Base-by-base conservation (phyloP, 371 early-diverging fungal genomes). In the Rhizopus stolonifer region DNA sequence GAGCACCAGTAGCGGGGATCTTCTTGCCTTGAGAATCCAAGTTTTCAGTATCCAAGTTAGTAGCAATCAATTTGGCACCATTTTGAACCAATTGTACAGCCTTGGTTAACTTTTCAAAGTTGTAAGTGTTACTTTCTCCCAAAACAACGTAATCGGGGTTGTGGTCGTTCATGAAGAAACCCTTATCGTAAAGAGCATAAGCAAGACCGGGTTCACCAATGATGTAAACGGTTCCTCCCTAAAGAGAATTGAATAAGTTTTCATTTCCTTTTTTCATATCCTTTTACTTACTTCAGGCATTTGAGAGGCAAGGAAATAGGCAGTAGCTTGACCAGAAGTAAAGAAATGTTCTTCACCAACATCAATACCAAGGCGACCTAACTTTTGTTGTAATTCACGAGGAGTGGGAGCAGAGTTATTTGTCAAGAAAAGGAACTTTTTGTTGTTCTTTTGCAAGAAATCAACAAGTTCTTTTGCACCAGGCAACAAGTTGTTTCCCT, bases 181-280 rank as follows among this genome's bases (percentile, higher is more conserved):
- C 86, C 58, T 70, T 72, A 44, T 82, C 83, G 52, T 86, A 86
- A 26, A 86, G 69, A 29, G 86, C 79, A 65, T 74, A 80, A n/a
- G 83, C 79, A 39, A 86, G 77, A 55, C 81, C 86, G 32, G 84
- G 82, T 44, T 83, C 86, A 60, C 86, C 86, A 62, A 86, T 80
- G n/a, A 78, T 79, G 54, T 81, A 86, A 39, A 65, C 66, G 25
- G 79, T 81, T 43, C 82, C 79, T 46, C 74, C 81, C 72, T 77
- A 55, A 43, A 36, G 15, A 6, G 6, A 36, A 36, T n/a, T n/a
- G 6, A 14, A 36, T n/a, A 36, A 36, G 36, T 6, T 36, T 36
- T n/a, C 9, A 42, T 22, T 23, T 42, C 9, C 2, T 10, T 22
- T 19, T 22, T 4, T 14, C 15, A n/a, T n/a, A n/a, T 18, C 6